Percentiles rank a stretch among this genome's conserved stretches.
Evolutionary conservation across 768 basidiomycete genomes (phyloP).

Genomic region (Mycena venus): DNA sequence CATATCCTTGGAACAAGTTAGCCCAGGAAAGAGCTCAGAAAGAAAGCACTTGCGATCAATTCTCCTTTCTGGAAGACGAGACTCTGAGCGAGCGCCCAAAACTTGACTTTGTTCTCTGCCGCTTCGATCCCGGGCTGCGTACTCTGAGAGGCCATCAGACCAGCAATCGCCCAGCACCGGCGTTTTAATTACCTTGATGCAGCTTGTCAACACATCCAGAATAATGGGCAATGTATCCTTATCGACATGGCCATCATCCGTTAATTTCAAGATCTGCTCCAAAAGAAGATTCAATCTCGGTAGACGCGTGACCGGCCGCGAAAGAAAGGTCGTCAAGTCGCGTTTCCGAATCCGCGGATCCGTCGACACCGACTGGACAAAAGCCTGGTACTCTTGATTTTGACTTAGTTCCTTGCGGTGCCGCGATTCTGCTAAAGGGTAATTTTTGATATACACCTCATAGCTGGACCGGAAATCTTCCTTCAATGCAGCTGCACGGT

Average conservation of each 20-base stretch:
- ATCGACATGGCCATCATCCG: slow-evolving; percentile 82
- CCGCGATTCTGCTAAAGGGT: slow-evolving; percentile 86
- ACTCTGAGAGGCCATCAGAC: slow-evolving; percentile 48
- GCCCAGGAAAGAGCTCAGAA: slow-evolving; percentile 5
- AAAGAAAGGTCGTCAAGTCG: slow-evolving; percentile 86
- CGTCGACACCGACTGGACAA: slow-evolving; percentile 71
- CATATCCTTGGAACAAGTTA: slow-evolving; percentile 70
- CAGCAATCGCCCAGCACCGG: background rate
- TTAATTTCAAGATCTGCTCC: slow-evolving; percentile 76
- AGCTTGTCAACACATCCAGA: slow-evolving; percentile 74
- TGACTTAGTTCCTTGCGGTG: slow-evolving; percentile 82
- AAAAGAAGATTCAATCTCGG: slow-evolving; percentile 84
- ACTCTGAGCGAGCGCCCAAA: slow-evolving; percentile 85
- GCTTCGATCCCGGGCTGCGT: slow-evolving; percentile 92
- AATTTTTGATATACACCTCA: slow-evolving; percentile 89
- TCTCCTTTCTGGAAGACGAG: slow-evolving; percentile 83
- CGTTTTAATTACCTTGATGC: slow-evolving; percentile 75
- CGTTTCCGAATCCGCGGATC: slow-evolving; percentile 80
- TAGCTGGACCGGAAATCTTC: slow-evolving; percentile 74
- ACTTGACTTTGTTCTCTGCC: slow-evolving; percentile 92
- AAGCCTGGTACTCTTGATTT: slow-evolving; percentile 76
- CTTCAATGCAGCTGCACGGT: slow-evolving; percentile 54
- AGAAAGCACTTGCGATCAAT: slow-evolving; percentile 71
- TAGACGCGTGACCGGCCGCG: slow-evolving; percentile 90
- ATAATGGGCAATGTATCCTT: slow-evolving; percentile 82